These are phyloP conservation scores for Suillus occidentalis DNA, from an alignment of 768 basidiomycete genomes.

Conservation along the genomic window DNA sequence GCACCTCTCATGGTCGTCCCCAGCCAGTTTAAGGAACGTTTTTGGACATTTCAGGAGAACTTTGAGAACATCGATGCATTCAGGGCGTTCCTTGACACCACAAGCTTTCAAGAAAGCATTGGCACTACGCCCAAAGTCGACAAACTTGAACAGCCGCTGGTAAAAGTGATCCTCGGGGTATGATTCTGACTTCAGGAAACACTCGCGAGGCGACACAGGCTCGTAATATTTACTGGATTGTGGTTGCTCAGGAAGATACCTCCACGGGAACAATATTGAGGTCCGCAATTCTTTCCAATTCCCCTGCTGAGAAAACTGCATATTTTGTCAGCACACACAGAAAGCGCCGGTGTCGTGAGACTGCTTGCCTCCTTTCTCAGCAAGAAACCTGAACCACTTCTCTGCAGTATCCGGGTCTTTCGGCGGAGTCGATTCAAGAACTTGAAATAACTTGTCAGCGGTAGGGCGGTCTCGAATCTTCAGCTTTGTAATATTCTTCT, in stretches of 20 bases:
- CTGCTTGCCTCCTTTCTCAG: conserved; percentile 50
- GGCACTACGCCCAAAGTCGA: conserved; percentile 76
- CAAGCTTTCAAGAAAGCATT: conserved; percentile 81
- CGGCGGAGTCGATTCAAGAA: conserved; percentile 58
- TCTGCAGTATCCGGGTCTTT: conserved; percentile 47
- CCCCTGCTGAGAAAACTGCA: conserved; percentile 52
- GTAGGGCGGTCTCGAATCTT: conserved; percentile 68
- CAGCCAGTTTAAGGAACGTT: conserved; percentile 64
- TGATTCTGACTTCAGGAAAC: conserved; percentile 52
- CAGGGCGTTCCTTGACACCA: conserved; percentile 83
- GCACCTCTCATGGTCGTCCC: conserved; percentile 56
- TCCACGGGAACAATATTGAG: conserved; percentile 62
- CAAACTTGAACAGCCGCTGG: conserved; percentile 75
- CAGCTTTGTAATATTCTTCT: conserved; percentile 53
- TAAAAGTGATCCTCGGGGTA: conserved; percentile 35
- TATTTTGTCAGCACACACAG: conserved; percentile 4
- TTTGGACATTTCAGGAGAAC: conserved; percentile 64
- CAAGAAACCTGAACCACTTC: conserved; percentile 62
- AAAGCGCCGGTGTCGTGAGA: too few species aligned
- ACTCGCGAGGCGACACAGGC: conserved; percentile 53
- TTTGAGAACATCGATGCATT: conserved; percentile 69
- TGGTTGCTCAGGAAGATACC: not conserved
- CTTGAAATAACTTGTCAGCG: conserved; percentile 49
- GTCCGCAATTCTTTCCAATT: conserved; percentile 54
- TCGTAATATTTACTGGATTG: not conserved